phyloP scores from a whole-genome alignment of 768 basidiomycete species.

The Mycena leptocephala region DNA sequence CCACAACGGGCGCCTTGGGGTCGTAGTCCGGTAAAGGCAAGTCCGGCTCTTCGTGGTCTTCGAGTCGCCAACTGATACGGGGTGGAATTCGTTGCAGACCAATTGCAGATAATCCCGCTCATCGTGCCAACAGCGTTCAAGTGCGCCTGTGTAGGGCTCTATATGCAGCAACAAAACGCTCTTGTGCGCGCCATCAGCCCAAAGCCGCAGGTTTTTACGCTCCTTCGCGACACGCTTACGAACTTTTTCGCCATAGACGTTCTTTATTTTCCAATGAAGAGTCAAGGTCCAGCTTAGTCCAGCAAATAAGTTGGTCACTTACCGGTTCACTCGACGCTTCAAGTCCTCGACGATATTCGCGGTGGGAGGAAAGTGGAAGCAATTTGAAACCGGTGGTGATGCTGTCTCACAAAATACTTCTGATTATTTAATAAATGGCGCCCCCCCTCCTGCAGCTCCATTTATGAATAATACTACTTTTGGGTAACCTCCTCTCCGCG shows the following conservation, averaged over 20 bases:
- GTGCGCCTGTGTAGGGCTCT: not conserved
- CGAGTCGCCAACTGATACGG: not conserved
- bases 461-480: too few relatives aligned
- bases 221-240: not conserved
- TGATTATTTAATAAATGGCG: too few relatives aligned
- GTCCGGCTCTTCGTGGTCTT: constrained; percentile 6
- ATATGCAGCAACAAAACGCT: not conserved
- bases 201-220: not conserved
- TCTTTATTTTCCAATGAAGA: too few relatives aligned
- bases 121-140: not conserved
- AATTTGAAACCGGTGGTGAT: too few relatives aligned
- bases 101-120: not conserved
- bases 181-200: constrained; percentile 14
- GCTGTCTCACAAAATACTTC: too few relatives aligned
- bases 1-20: not conserved
- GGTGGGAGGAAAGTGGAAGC: too few relatives aligned
- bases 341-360: too few relatives aligned
- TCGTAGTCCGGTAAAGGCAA: not conserved
- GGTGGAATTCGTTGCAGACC: not conserved
- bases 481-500: too few relatives aligned
- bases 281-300: too few relatives aligned
- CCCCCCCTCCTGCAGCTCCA: too few relatives aligned
- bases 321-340: too few relatives aligned
- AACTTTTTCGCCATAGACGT: not conserved
- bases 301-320: not conserved